phyloP scores from a whole-genome alignment of 805 yeast genomes.

The Torulaspora microellipsoides region DNA sequence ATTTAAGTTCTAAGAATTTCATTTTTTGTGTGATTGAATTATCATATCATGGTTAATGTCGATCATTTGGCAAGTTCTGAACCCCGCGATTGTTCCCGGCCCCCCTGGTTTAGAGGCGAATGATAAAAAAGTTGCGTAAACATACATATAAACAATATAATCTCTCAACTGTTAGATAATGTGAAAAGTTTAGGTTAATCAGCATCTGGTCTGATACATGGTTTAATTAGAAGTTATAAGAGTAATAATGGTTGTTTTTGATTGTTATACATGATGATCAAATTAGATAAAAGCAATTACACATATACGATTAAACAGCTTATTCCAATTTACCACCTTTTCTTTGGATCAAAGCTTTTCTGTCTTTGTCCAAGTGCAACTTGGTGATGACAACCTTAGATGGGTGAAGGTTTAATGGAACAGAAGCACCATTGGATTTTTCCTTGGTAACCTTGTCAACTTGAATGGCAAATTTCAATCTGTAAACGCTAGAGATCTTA shows the following conservation, averaged over 20 bases:
- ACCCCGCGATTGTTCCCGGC: too few species aligned
- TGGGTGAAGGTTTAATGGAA: slow-evolving; percentile 96
- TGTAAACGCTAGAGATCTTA: slow-evolving; percentile 95
- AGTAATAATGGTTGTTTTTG: slow-evolving; percentile 6
- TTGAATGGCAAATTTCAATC: slow-evolving; percentile 95
- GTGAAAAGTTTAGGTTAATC: too few species aligned
- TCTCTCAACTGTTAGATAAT: too few species aligned
- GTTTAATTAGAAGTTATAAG: neutral
- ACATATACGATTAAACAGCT: slow-evolving; percentile 27
- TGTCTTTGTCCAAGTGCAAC: slow-evolving; percentile 97
- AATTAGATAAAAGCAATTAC: slow-evolving; percentile 13
- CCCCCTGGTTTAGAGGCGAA: too few species aligned
- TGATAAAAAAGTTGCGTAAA: too few species aligned
- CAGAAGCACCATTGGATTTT: slow-evolving; percentile 96
- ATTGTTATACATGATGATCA: slow-evolving; percentile 10
- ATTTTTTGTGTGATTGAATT: too few species aligned
- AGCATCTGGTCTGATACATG: too few species aligned
- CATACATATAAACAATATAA: too few species aligned
- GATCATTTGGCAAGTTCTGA: too few species aligned
- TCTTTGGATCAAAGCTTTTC: slow-evolving; percentile 95
- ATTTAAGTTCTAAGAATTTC: too few species aligned
- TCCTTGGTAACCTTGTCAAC: slow-evolving; percentile 96
- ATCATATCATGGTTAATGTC: too few species aligned
- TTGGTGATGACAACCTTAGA: slow-evolving; percentile 98
- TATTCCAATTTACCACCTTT: slow-evolving; percentile 97